Evolutionary conservation across 176 grass and related monocot genomes (phyloP).

Genomic region (Triticum timopheevii): DNA sequence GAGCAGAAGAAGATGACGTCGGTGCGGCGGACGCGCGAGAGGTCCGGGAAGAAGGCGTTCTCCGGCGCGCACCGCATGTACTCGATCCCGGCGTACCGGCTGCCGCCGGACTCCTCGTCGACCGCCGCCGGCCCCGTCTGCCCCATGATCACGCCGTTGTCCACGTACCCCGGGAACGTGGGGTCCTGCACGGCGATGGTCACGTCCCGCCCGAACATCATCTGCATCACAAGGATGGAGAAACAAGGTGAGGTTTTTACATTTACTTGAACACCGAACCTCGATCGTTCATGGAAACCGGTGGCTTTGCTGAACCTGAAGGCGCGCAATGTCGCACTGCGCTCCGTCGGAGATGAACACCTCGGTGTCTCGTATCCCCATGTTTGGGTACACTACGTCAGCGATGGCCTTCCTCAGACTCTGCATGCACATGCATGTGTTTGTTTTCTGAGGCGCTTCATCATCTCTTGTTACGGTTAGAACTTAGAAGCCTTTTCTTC

Average conservation of each 20-base stretch:
- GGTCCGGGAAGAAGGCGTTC: constrained; percentile 88
- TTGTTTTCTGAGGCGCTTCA: not conserved
- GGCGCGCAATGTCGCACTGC: constrained; percentile 82
- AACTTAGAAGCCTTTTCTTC: no score
- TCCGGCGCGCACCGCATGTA: constrained; percentile 87
- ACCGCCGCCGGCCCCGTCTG: constrained; percentile 55
- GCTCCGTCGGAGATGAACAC: constrained; percentile 94
- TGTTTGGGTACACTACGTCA: constrained; percentile 55
- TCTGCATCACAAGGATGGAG: constrained; percentile 32
- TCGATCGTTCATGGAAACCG: not conserved
- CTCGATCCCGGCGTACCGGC: constrained; percentile 59
- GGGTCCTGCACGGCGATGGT: constrained; percentile 94
- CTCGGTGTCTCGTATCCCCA: constrained; percentile 63
- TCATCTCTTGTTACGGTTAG: not conserved
- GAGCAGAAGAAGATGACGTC: constrained; percentile 99
- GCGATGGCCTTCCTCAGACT: constrained; percentile 69
- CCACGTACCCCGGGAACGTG: constrained; percentile 97
- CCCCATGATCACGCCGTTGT: constrained; percentile 88
- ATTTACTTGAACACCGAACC: no score
- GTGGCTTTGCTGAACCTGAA: constrained; percentile 51
- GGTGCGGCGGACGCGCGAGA: constrained; percentile 58
- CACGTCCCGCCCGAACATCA: constrained; percentile 65
- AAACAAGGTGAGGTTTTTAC: not conserved
- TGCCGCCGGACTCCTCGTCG: constrained; percentile 37
- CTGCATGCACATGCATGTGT: constrained; percentile 19